Base-by-base conservation (phyloP, 2,329 filamentous ascomycete species). In the Dactylellina leptospora region DNA sequence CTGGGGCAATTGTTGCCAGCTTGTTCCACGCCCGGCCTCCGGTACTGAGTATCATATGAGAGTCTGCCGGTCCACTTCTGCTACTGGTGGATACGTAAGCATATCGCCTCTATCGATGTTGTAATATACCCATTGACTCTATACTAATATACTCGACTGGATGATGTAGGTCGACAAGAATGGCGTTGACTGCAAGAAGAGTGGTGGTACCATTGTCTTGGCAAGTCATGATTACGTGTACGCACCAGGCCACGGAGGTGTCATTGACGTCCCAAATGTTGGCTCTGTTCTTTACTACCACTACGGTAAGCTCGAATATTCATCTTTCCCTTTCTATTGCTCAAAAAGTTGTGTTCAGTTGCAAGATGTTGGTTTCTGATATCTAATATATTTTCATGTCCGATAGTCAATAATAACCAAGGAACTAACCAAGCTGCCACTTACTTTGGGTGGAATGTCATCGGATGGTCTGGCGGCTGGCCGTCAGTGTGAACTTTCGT, bases 1-100 rank as follows among this genome's bases (percentile, higher is more conserved):
- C 5, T 81, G 80, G 0, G 88, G 88, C 1, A 81, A 80, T 27
- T 90, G 87, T 81, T 90, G 88, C 74, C 81, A 80, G n/a, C 87
- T 85, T 74, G 84, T 87, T 74, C 78, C 76, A 0, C 80, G 75
- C 61, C 86, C 87, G 0, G 82, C 85, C 0, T 51, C 81, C 0
- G 87, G 87, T 2, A 80, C 80, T n/a, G 88, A 89, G 78, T 90
- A 90, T 78, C 85, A 84, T 77, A 87, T 90, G 77, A 84, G 84
- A 76, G 86, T 88, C 23, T 90, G 88, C 79, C 80, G 86, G n/a
- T 85, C 84, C 2, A 81, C 78, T 0, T 81, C 79, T 4, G 81
- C 83, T 3, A 85, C 81, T 0, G 82, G 85, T 0, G 80, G 80
- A 0, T 90, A 86, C 75, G 85, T 84, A 51, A 60, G 63, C 70